Evolutionary conservation across 495 filamentous ascomycete genomes (phyloP).

Genomic region (Friedmanniomyces simplex): DNA sequence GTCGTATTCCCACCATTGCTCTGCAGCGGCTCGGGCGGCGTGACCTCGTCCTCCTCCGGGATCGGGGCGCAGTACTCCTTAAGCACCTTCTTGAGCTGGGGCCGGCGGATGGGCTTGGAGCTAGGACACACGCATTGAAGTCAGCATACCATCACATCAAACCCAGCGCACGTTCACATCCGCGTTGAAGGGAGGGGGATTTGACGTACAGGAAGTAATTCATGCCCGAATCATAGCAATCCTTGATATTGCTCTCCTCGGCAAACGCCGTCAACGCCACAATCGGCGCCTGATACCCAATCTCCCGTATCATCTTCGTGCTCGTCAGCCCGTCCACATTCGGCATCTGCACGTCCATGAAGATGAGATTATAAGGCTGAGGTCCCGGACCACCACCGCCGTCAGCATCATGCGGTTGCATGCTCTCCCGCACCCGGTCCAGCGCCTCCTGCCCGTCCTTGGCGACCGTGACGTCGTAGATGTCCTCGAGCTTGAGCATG

Average conservation of each 20-base stretch:
- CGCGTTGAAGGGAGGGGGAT: too few relatives aligned
- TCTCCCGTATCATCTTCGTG: conserved; percentile 73
- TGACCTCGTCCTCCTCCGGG: conserved; percentile 36
- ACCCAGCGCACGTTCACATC: too few relatives aligned
- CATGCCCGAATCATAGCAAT: conserved; percentile 38
- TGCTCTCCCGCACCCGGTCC: conserved; percentile 70
- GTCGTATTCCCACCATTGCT: conserved; percentile 6
- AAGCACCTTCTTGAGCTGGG: conserved; percentile 74
- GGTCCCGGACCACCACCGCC: neutral
- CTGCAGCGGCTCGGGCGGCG: neutral
- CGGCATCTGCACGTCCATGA: conserved; percentile 96
- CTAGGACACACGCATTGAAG: neutral
- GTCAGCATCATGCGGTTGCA: conserved; percentile 48
- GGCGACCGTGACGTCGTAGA: conserved; percentile 41
- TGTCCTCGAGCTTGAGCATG: conserved; percentile 60
- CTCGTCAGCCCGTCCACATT: conserved; percentile 83
- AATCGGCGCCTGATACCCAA: conserved; percentile 82
- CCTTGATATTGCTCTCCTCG: conserved; percentile 76
- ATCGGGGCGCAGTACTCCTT: conserved; percentile 54
- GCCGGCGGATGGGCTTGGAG: conserved; percentile 72
- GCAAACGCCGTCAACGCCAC: conserved; percentile 85
- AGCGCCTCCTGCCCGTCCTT: conserved; percentile 80
- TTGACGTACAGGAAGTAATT: conserved; percentile 35
- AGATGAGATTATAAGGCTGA: conserved; percentile 66
- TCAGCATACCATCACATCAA: neutral